Evolutionary conservation across 73 alveolate species (phyloP), one percentile per base, ranked within the genome.

Genomic region (Paramecium octaurelia): DNA sequence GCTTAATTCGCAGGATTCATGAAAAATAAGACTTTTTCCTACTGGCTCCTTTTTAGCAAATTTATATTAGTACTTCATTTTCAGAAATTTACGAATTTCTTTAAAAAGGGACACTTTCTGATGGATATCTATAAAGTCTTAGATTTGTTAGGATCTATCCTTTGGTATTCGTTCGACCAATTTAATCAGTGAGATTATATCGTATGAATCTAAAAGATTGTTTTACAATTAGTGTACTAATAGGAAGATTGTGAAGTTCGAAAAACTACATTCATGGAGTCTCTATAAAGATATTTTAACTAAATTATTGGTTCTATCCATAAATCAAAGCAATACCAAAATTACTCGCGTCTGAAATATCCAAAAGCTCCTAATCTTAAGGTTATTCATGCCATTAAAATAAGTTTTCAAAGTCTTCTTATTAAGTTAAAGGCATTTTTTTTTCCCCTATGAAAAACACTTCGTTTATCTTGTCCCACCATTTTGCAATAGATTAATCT

Each of bases 401-500:
- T 23, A 14, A 20, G 8, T 64, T 34, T 3, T 27, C 42, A 1
- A 64, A 23, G 3, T 64, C 84, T 64, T 64, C 84, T 31, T 11
- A 64, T 2, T 27, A 27, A 3, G 84, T 64, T 64, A 27, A 64
- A 31, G 84, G 50, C 84, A 64, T 64, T 27, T 64, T 27, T 14
- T 64, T 23, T 8, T 64, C 44, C 31, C 84, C 84, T 6, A 14
- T 11, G 35, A 73, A 73, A 73, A 34, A 73, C 3, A 73, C 35
- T 8, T 73, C 57, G n/a, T 40, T 38, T 21, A 73, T 38, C 18
- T 73, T 73, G 8, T 73, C 34, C 87, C 87, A 73, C 87, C 87
- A 73, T 73, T 73, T 40, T 73, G 34, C 87, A 34, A 73, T 73
- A 34, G 18, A 73, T 73, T 73, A 38, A 73, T 73, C 87, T 73